Evolutionary conservation across 2,329 filamentous ascomycete species (phyloP).

Genomic region (Teratosphaeria gauchensis): DNA sequence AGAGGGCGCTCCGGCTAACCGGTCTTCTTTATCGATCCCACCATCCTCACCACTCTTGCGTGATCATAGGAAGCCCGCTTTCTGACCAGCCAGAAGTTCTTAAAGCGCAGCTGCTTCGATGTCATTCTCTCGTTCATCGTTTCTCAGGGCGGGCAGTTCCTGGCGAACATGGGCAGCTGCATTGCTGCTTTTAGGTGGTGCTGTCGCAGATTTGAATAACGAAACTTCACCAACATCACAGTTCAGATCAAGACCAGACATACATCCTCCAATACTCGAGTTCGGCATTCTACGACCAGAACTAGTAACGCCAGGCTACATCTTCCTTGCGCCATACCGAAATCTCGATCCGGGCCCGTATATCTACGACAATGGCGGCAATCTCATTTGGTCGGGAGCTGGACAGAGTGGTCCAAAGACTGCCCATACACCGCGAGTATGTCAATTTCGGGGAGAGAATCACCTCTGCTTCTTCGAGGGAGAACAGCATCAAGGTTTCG

Average conservation of each 20-base stretch:
- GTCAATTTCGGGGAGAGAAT: slow-evolving; percentile 37
- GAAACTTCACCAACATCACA: slow-evolving; percentile 26
- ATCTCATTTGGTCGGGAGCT: slow-evolving; percentile 43
- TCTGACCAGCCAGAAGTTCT: neutral
- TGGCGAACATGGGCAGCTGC: neutral
- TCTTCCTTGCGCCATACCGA: slow-evolving; percentile 43
- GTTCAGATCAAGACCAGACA: slow-evolving; percentile 30
- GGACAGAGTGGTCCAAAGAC: slow-evolving; percentile 41
- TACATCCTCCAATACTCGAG: slow-evolving; percentile 29
- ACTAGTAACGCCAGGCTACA: slow-evolving; percentile 37
- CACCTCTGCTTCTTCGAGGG: slow-evolving; percentile 47
- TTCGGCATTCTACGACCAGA: slow-evolving; percentile 25
- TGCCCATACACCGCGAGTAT: slow-evolving; percentile 40
- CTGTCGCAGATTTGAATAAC: slow-evolving; percentile 18
- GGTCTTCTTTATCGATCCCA: neutral
- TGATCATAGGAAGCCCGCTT: neutral
- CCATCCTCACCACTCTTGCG: neutral
- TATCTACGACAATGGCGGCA: slow-evolving; percentile 43
- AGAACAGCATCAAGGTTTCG: slow-evolving; percentile 43
- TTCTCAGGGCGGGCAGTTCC: neutral
- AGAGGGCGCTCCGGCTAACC: neutral
- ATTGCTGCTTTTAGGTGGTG: slow-evolving; percentile 6
- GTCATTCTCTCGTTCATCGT: neutral
- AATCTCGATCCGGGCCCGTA: slow-evolving; percentile 41
- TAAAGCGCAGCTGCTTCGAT: neutral